phyloP scores from a whole-genome alignment of 2,329 filamentous ascomycete species.

The Zarea fungicola region DNA sequence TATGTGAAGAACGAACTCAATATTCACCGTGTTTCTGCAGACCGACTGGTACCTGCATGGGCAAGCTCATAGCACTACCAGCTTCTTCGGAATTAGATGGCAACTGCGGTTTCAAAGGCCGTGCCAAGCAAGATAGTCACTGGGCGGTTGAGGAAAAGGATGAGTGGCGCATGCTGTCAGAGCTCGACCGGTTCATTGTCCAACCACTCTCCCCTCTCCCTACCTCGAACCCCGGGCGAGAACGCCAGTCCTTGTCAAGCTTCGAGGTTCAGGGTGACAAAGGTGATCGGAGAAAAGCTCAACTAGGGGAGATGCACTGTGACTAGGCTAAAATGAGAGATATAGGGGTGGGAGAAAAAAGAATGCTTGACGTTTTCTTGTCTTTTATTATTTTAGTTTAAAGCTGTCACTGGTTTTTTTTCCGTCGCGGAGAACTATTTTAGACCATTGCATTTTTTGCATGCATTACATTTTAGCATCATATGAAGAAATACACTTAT shows the following conservation, averaged over 20 bases:
- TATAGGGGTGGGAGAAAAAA: not conserved
- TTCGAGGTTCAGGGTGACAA: not conserved
- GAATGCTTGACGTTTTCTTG: not conserved
- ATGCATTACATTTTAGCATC: no score
- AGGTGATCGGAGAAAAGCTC: not conserved
- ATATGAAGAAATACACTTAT: no score
- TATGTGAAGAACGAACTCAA: constrained; percentile 7
- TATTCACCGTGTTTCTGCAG: not conserved
- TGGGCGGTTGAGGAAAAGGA: not conserved
- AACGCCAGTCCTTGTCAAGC: not conserved
- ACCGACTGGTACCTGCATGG: constrained; percentile 3
- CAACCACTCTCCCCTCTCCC: not conserved
- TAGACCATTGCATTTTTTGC: no score
- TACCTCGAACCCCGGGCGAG: not conserved
- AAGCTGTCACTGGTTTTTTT: not conserved
- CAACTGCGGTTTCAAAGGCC: constrained; percentile 1
- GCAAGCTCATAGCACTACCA: constrained; percentile 1
- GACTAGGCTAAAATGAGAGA: not conserved
- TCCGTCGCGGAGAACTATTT: no score
- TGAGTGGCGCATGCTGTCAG: not conserved
- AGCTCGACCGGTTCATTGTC: not conserved
- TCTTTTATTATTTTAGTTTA: not conserved
- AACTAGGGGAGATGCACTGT: not conserved
- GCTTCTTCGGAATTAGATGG: constrained; percentile 2
- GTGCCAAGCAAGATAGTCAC: constrained; percentile 8